Base-by-base conservation (phyloP, 306 rosid genomes). In the Glycine latifolia region DNA sequence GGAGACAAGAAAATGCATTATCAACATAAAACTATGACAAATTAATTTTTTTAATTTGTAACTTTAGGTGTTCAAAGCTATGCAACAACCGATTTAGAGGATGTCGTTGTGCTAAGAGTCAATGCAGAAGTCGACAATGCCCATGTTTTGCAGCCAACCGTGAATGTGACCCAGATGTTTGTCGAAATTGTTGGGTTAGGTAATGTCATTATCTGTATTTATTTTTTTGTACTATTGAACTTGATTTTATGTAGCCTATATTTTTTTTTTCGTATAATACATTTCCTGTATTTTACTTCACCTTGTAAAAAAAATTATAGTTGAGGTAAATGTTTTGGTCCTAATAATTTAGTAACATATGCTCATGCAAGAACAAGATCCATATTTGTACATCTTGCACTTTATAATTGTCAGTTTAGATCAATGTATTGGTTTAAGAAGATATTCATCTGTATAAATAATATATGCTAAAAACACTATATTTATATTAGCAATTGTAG, bases 121-220 rank as follows among this genome's bases (percentile, higher is more conserved):
- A 95, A 72, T 95, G 98, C 81, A 87, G 87, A 90, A 95, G 94
- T 88, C 87, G 98, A 58, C 89, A 88, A 37, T 94, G 98, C 83
- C 97, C 98, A 59, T 94, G 98, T 79, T 92, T 91, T 89, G 98
- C 98, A 43, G 97, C 97, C 7, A 86, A 81, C 35, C 91, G 97
- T 14, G 98, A 94, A 85, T 94, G 97, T 77, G 98, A 94, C 78
- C 97, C 97, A 7, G 97, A 94, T 86, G 97, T 94, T 56, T 94
- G 98, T 81, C 88, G 90, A 66, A 91, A 94, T 87, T 94, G 98
- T 20, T 20, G 98, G 98, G 83, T 92, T 67, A 89, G 98, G 98
- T 94, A 87, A 85, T 65, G 55, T 53, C 16, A 61, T n/a, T 35
- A 12, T n/a, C 16, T 43, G 1, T 43, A 43, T 43, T 43, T 43